Evolutionary conservation across 208 protist species (phyloP).

Genomic region (Leishmania arabica): DNA sequence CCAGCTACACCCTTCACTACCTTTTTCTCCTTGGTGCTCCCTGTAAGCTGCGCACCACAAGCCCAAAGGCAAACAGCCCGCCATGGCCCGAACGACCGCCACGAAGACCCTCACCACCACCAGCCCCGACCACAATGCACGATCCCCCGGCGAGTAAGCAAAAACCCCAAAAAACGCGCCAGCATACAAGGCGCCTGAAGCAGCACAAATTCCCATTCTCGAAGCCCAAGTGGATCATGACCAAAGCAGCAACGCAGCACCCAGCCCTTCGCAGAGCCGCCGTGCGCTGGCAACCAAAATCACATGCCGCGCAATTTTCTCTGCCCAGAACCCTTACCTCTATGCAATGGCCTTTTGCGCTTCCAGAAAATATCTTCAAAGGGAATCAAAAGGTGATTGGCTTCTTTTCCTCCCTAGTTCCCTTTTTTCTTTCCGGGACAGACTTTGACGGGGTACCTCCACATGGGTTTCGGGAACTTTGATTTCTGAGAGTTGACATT

Average conservation of each 20-base stretch:
- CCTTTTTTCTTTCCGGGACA: background rate
- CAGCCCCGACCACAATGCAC: background rate
- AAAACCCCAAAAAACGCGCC: background rate
- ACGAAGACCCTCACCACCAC: background rate
- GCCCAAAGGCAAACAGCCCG: background rate
- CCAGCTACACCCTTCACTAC: background rate
- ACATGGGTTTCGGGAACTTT: background rate
- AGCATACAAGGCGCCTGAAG: background rate
- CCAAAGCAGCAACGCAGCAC: background rate
- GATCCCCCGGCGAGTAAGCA: background rate
- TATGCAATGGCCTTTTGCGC: background rate
- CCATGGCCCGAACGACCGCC: background rate
- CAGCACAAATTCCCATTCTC: background rate
- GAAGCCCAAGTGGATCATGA: background rate
- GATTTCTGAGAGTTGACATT: background rate
- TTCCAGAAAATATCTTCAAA: background rate
- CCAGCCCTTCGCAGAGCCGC: background rate
- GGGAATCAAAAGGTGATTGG: background rate
- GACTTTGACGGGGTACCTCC: background rate
- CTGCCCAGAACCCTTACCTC: background rate
- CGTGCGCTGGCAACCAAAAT: background rate
- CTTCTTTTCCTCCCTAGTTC: background rate
- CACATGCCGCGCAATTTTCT: background rate
- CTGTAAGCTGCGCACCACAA: background rate
- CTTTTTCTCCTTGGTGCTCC: background rate